A percentile compares a stretch with the other conserved stretches of the same genome.
Evolutionary conservation across 768 basidiomycete genomes (phyloP).

Genomic region (Pleurotus pulmonarius): DNA sequence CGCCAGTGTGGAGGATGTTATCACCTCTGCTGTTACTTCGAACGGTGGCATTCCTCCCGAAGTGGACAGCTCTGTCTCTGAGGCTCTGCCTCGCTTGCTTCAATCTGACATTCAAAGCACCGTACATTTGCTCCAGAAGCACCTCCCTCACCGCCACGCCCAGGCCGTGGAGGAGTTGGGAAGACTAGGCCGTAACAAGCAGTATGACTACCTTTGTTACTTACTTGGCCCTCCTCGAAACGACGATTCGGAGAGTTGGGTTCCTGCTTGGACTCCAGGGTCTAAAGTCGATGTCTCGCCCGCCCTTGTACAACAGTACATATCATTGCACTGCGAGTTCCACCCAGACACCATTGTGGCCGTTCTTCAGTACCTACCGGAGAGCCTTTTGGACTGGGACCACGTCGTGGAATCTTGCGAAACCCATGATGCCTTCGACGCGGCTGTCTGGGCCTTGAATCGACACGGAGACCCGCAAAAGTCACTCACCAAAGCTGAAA

Average conservation of each 20-base stretch:
- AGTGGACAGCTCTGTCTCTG: conserved; percentile 47
- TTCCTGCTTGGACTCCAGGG: conserved; percentile 16
- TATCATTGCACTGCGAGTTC: conserved; percentile 71
- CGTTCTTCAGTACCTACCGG: conserved; percentile 53
- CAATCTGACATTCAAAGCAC: conserved; percentile 58
- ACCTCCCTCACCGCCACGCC: conserved; percentile 64
- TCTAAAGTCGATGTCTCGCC: conserved; percentile 46
- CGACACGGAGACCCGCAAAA: conserved; percentile 55
- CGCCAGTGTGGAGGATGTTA: conserved; percentile 56
- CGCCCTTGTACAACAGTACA: conserved; percentile 54
- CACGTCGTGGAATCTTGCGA: conserved; percentile 65
- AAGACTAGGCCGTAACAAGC: conserved; percentile 42
- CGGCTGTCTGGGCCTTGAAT: conserved; percentile 79
- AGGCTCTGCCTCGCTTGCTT: conserved; percentile 65
- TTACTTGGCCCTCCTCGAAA: conserved; percentile 60
- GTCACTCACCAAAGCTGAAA: conserved; percentile 66
- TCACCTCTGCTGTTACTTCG: conserved; percentile 40
- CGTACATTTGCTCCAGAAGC: conserved; percentile 67
- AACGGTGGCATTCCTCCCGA: conserved; percentile 54
- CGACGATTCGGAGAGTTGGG: conserved; percentile 24
- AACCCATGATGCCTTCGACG: conserved; percentile 59
- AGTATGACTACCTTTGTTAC: conserved; percentile 73
- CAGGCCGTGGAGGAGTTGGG: conserved; percentile 52
- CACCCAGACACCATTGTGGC: conserved; percentile 61
- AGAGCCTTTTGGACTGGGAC: conserved; percentile 50